Percentiles rank a stretch among this genome's conserved stretches.
Evolutionary conservation across 345 rosid species (phyloP).

Genomic region (Bruguiera gymnorhiza): DNA sequence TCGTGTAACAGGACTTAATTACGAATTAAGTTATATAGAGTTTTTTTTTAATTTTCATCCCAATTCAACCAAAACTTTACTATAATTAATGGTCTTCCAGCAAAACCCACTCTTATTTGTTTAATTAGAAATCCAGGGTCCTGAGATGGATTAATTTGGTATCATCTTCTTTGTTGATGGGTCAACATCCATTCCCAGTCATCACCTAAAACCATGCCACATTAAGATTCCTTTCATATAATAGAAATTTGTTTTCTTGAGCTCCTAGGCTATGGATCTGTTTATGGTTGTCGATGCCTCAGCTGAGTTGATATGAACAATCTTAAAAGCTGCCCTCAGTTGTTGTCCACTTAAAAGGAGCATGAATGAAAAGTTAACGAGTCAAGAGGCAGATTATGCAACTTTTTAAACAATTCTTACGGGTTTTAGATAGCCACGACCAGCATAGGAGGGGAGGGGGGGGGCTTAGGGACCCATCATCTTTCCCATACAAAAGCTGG

Average conservation of each 20-base stretch:
- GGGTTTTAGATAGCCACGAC: conserved; percentile 17
- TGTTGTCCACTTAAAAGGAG: conserved; percentile 3
- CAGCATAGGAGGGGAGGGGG: conserved; percentile 31
- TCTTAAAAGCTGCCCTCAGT: conserved; percentile 11
- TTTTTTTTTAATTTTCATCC: conserved; percentile 7
- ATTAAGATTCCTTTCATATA: conserved; percentile 70
- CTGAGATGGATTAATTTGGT: conserved; percentile 69
- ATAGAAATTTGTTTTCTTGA: conserved; percentile 30
- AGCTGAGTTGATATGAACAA: not conserved
- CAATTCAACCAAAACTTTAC: conserved; percentile 41
- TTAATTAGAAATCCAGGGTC: conserved; percentile 20
- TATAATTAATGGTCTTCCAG: conserved; percentile 33
- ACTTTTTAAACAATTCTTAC: not conserved
- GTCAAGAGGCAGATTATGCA: conserved; percentile 2
- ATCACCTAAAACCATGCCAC: conserved; percentile 93
- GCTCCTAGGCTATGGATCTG: conserved; percentile 7
- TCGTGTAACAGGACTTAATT: too few species aligned
- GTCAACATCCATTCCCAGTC: conserved; percentile 91
- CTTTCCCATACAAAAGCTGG: conserved; percentile 17
- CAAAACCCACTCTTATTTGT: conserved; percentile 45
- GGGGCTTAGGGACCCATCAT: conserved; percentile 35
- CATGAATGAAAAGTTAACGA: not conserved
- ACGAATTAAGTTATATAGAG: not conserved
- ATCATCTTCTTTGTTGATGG: conserved; percentile 90
- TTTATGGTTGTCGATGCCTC: conserved; percentile 14